phyloP scores from a whole-genome alignment of 148 eudicot genomes.

The Pharnaceum exiguum region DNA sequence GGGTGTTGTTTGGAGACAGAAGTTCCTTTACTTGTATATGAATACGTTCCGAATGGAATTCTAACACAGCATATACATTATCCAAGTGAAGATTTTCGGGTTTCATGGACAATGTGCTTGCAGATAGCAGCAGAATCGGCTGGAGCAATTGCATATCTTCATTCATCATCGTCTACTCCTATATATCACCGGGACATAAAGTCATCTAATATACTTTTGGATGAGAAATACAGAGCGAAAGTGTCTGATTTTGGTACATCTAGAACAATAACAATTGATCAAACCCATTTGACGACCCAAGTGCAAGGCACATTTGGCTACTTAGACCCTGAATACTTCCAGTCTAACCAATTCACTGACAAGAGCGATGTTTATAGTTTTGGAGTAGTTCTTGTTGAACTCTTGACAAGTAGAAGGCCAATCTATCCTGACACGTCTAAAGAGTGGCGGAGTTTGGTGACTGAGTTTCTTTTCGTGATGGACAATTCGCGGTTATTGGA shows the following conservation, averaged over 20 bases:
- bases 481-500: constrained; percentile 11
- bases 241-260: constrained; percentile 25
- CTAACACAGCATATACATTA: constrained; percentile 19
- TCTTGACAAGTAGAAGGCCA: constrained; percentile 14
- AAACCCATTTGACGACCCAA: constrained; percentile 24
- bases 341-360: constrained; percentile 15
- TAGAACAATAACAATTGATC: constrained; percentile 11
- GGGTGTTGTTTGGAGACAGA: constrained; percentile 25
- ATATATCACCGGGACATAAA: constrained; percentile 23
- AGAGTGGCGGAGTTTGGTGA: constrained; percentile 16
- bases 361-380: constrained; percentile 28
- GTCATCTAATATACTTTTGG: constrained; percentile 22
- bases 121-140: constrained; percentile 19
- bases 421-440: not conserved
- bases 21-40: constrained; percentile 14
- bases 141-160: constrained; percentile 13
- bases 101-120: constrained; percentile 19
- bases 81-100: constrained; percentile 12
- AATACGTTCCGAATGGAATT: constrained; percentile 17
- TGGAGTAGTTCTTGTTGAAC: constrained; percentile 28
- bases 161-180: constrained; percentile 16
- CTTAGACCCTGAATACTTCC: constrained; percentile 23
- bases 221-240: constrained; percentile 22
- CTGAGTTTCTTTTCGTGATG: constrained; percentile 7
- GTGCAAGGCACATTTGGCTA: constrained; percentile 28